Base-by-base conservation (phyloP, 2,329 filamentous ascomycete genomes). In the Beauveria sp. region DNA sequence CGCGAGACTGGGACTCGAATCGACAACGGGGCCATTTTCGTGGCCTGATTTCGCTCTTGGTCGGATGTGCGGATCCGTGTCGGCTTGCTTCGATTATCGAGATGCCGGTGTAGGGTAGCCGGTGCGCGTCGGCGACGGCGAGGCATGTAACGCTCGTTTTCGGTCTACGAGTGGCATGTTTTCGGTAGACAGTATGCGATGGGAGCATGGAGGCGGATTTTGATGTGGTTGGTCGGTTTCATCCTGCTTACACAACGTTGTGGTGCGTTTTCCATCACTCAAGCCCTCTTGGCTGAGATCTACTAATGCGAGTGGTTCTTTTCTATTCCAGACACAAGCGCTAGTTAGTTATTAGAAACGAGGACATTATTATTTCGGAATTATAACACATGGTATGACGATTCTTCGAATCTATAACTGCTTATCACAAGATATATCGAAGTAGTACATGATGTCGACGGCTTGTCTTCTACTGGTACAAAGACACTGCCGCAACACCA, bases 51-150 rank as follows among this genome's bases (percentile, higher is more conserved):
- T 22, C 26, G 34, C 18, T 14, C 44, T 47, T 44, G 34, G 40
- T 57, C 55, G 55, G 55, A 50, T 57, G 55, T n/a, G 30, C 55
- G 56, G 48, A 28, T 44, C 48, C 47, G 56, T 50, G 56, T 59
- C 56, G 56, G 56, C 37, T 52, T 44, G 37, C 47, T 59, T 59
- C 56, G 46, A 59, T 59, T 14, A 59, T 59, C 56, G 56, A 59
- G 56, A 59, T 51, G 12, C n/a, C n/a, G 30, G 47, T 59, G 24
- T 34, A 59, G 56, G 56, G 56, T 59, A 59, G 56, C 55, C 20
- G 18, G 16, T 20, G 22, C 34, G 16, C 22, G 30, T 37, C 20
- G 46, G 20, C 18, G 46, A 47, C 20, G 34, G 20, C 10, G 18
- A 37, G 5, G 40, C 34, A 30, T n/a, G 40, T 22, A 10, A 34